Evolutionary conservation across 2,329 filamentous ascomycete genomes (phyloP).

Genomic region (Dothistroma pini): DNA sequence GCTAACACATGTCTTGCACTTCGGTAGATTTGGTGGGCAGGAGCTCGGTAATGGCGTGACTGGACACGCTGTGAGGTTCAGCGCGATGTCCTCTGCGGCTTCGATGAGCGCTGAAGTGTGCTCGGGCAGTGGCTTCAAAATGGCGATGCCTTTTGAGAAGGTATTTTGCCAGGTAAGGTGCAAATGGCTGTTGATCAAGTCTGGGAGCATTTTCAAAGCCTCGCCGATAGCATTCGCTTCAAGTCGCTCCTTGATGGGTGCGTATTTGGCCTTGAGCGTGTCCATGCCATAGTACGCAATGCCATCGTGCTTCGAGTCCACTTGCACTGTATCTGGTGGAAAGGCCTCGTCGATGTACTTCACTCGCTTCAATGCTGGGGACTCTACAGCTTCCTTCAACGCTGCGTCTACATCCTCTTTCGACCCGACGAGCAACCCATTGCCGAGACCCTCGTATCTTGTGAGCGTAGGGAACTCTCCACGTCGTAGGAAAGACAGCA

Average conservation of each 20-base stretch:
- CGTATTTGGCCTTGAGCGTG: conserved; percentile 63
- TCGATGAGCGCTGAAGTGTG: conserved; percentile 70
- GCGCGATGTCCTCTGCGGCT: conserved; percentile 68
- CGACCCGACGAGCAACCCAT: conserved; percentile 69
- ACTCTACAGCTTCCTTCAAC: conserved; percentile 40
- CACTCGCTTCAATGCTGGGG: conserved; percentile 55
- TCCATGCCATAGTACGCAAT: conserved; percentile 73
- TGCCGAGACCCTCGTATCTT: conserved; percentile 67
- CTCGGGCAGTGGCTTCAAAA: conserved; percentile 73
- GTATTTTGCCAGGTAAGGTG: conserved; percentile 79
- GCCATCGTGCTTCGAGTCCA: conserved; percentile 62
- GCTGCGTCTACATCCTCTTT: conserved; percentile 48
- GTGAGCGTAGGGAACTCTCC: conserved; percentile 72
- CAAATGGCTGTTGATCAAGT: conserved; percentile 78
- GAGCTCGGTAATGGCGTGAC: conserved; percentile 67
- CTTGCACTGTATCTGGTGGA: conserved; percentile 56
- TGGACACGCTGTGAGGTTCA: conserved; percentile 71
- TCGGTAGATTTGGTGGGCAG: conserved; percentile 76
- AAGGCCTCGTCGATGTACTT: conserved; percentile 63
- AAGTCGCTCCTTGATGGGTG: conserved; percentile 61
- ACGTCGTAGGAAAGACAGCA: conserved; percentile 68
- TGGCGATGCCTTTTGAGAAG: conserved; percentile 71
- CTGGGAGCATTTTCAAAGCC: conserved; percentile 64
- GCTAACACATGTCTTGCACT: conserved; percentile 70
- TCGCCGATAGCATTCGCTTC: conserved; percentile 49